Base-by-base conservation (phyloP, 75 land plant genomes). In the Picea sitchensis region DNA sequence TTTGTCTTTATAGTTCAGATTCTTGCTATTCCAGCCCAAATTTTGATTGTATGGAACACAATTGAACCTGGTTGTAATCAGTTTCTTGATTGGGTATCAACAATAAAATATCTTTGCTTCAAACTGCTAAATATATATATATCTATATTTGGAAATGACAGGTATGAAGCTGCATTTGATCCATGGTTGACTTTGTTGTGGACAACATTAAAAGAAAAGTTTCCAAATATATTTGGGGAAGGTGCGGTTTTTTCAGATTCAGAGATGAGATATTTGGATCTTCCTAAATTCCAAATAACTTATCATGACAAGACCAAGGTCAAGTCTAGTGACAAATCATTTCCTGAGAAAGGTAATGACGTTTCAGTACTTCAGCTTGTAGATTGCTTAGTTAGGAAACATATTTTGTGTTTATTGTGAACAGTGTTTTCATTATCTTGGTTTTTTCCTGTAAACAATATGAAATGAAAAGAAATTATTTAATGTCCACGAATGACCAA, bases 101-200 rank as follows among this genome's bases (percentile, higher is more conserved):
- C 44, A 0, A 4, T 41, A 41, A 41, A 41, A 41, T 69, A 36
- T 69, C 47, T 20, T 69, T 69, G 18, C 17, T 41, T 32, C 15
- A 7, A n/a, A 41, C 73, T 69, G 36, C 11, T 69, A 38, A 69
- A 41, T 69, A 47, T 18, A 18, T 36, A 38, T 36, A 38, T 23
- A 18, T 20, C 20, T 3, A 69, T 69, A 4, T 38, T 69, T 69
- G 73, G 47, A 38, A 38, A 38, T 81, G 73, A 61, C 57, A 94
- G 97, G 82, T 96, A 95, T 85, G 99, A 96, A 88, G 99, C 88
- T 73, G 88, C 91, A 59, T 75, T 96, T 15, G 99, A 96, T 82
- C 95, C 98, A 56, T 96, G 99, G 99, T 80, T 96, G 78, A 79
- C 80, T 4, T 85, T 92, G 32, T 83, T 96, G 54, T 96, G 99